Conservation (phyloP, 805 yeast genomes). For the Komagataella phaffii region DNA sequence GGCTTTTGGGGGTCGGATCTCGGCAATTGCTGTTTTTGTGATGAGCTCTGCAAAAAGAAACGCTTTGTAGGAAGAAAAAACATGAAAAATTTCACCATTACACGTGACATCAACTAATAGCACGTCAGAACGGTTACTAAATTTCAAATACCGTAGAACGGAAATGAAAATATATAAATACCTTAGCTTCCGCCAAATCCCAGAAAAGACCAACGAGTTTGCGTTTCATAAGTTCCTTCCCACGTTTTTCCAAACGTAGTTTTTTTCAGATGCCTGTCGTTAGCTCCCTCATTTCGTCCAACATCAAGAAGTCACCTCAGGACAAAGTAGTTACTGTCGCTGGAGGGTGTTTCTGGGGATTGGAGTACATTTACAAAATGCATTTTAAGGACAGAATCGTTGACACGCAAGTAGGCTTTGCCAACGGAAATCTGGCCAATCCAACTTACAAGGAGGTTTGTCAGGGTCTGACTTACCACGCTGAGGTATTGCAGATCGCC, state of each 20-base stretch:
- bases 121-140: background rate
- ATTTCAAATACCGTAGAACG: background rate
- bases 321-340: conserved; percentile 43
- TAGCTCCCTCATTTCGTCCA: background rate
- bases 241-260: conserved; percentile 6
- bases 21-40: background rate
- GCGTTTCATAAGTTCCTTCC: no score
- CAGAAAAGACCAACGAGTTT: background rate
- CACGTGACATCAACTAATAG: background rate
- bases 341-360: conserved; percentile 80
- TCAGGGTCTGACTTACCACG: conserved; percentile 59
- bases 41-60: background rate
- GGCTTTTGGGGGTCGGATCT: background rate
- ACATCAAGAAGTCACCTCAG: conserved; percentile 16
- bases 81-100: background rate
- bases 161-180: no score
- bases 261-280: background rate
- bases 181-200: background rate
- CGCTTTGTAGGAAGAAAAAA: background rate
- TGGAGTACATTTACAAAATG: conserved; percentile 70
- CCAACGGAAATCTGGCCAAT: conserved; percentile 49
- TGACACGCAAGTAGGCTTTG: conserved; percentile 80
- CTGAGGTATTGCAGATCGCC: conserved; percentile 75
- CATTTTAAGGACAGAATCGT: conserved; percentile 51
- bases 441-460: conserved; percentile 70